A percentile compares a stretch with the other conserved stretches of the same genome.
These are phyloP conservation scores for Lipomyces sp. DNA, from an alignment of 805 yeast genomes.

Conservation along the genomic window DNA sequence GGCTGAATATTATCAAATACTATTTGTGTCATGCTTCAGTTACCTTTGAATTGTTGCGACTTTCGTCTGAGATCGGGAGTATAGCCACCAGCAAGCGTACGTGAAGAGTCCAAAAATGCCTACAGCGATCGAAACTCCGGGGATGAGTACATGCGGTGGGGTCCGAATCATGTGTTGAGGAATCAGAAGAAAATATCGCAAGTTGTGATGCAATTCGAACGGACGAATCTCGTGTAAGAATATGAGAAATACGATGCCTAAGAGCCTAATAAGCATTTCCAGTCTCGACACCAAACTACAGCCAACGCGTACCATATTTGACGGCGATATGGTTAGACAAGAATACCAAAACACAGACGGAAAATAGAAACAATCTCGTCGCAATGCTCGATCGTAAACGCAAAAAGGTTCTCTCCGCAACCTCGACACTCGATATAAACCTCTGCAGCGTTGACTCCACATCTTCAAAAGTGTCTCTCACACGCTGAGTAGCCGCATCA, in stretches of 20 bases:
- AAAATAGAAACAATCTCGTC: not conserved
- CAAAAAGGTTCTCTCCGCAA: slow-evolving; percentile 1
- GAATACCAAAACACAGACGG: not conserved
- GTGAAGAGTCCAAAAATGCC: not conserved
- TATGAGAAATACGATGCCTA: not conserved
- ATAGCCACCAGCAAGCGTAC: not conserved
- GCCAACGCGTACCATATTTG: not conserved
- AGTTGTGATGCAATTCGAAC: not conserved
- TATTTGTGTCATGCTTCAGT: not conserved
- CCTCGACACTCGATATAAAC: not conserved
- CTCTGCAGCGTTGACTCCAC: slow-evolving; percentile 1
- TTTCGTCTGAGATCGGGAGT: not conserved
- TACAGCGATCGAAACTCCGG: not conserved
- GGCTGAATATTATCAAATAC: not conserved
- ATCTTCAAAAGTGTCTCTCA: slow-evolving; percentile 2
- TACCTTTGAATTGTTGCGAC: not conserved
- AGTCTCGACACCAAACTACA: not conserved
- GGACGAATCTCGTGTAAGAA: not conserved
- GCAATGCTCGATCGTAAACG: not conserved
- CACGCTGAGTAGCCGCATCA: not conserved
- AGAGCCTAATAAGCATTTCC: not conserved
- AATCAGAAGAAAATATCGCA: slow-evolving; percentile 6
- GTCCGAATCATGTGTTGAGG: slow-evolving; percentile 1
- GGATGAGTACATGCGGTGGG: slow-evolving; percentile 1
- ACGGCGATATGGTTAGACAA: not conserved